Evolutionary conservation across 805 yeast species (phyloP), one percentile per base, ranked within the genome.

Genomic region (Barnettozyma pratensis): DNA sequence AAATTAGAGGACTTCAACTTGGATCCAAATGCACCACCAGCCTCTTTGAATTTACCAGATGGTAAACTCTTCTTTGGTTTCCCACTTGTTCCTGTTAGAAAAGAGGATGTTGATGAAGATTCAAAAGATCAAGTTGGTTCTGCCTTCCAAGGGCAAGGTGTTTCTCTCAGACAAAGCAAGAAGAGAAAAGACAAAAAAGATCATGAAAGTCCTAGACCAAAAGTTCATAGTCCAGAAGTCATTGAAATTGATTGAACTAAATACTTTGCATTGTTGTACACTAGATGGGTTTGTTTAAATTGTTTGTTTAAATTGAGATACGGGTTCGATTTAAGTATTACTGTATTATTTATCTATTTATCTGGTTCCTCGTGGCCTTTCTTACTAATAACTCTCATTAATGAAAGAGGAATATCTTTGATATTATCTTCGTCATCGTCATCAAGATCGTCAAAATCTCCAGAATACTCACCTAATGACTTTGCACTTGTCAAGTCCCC

Each of bases 31-130:
- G 87, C 85, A 0, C 77, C 81, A 5, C 87, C 96, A 0, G 86
- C 80, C 2, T 86, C 90, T 8, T 69, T 94, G 47, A 67, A 72
- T 6, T 69, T 94, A 39, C 95, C 96, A 0, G 85, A 77, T 37
- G 96, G 96, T 27, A 92, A 89, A 65, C 72, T 94, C 11, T 94
- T 94, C 62, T 91, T 94, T 64, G 99, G 99, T 1, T 94, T 83
- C 63, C 97, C 98, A 0, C 78, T 85, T 1, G 63, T 68, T 0
- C 64, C 77, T 4, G 75, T 74, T 28, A 70, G 65, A 28, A 69
- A 60, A 7, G 76, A 68, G 26, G 67, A 66, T 5, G 56, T 53
- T 2, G 70, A 65, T 7, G 59, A 54, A 7, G 62, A 61, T 4
- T 66, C 60, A 5, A 60, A 64, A 0, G 57, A 57, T 41, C 39